Evolutionary conservation across 2,329 filamentous ascomycete species (phyloP).

Genomic region (Cladosporium sp.): DNA sequence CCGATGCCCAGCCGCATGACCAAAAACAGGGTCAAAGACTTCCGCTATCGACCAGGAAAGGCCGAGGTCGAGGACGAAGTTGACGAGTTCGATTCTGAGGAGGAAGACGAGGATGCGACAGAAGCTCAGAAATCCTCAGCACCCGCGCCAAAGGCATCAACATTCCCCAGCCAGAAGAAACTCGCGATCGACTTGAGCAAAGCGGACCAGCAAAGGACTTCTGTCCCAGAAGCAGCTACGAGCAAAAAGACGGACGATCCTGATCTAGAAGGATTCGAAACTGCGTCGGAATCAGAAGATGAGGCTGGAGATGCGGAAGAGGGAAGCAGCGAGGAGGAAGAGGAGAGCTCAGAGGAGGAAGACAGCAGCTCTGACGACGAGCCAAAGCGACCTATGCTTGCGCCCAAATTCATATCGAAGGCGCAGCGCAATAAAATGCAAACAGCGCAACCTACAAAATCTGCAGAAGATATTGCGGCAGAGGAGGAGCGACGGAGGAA

Average conservation of each 20-base stretch:
- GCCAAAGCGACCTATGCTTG: slow-evolving; percentile 57
- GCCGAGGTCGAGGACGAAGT: slow-evolving; percentile 54
- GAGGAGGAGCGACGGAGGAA: slow-evolving; percentile 61
- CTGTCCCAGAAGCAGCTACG: slow-evolving; percentile 31
- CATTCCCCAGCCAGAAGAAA: slow-evolving; percentile 47
- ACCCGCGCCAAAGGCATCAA: slow-evolving; percentile 46
- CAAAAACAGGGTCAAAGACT: slow-evolving; percentile 78
- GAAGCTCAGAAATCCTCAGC: slow-evolving; percentile 23
- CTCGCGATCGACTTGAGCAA: slow-evolving; percentile 45
- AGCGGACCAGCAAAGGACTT: slow-evolving; percentile 35
- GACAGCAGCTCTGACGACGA: slow-evolving; percentile 61
- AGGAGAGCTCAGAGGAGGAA: slow-evolving; percentile 57
- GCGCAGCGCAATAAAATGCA: slow-evolving; percentile 52
- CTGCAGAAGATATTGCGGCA: slow-evolving; percentile 45
- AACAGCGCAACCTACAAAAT: slow-evolving; percentile 28
- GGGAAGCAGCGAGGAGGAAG: slow-evolving; percentile 32
- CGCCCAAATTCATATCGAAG: slow-evolving; percentile 69
- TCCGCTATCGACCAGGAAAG: slow-evolving; percentile 85
- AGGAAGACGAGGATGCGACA: slow-evolving; percentile 55
- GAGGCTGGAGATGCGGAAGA: slow-evolving; percentile 42
- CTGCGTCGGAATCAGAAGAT: slow-evolving; percentile 49
- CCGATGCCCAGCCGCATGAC: slow-evolving; percentile 80
- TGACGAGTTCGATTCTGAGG: slow-evolving; percentile 45
- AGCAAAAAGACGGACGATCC: slow-evolving; percentile 33
- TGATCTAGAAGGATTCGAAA: slow-evolving; percentile 59